Conservation (phyloP, 305 asterid species). For the Fraxinus platypoda region DNA sequence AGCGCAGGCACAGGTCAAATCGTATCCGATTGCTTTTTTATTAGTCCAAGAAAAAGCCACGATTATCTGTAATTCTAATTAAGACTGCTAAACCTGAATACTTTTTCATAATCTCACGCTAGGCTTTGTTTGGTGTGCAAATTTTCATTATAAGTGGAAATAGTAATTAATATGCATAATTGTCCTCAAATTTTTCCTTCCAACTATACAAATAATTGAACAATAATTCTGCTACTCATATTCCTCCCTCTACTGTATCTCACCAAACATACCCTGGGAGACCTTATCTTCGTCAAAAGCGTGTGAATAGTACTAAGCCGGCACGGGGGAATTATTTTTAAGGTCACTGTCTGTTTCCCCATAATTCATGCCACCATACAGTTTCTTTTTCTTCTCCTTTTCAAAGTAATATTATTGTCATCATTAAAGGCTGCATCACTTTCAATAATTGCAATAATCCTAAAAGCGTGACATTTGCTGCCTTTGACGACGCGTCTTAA, state of each 20-base stretch:
- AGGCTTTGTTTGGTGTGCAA: not conserved
- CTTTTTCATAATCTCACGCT: not conserved
- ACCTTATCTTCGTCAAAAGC: not conserved
- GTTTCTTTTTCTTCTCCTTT: not conserved
- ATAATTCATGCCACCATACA: slow-evolving; percentile 27
- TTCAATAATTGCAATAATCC: slow-evolving; percentile 34
- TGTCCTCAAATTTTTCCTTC: not conserved
- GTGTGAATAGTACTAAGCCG: not conserved
- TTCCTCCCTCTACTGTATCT: not conserved
- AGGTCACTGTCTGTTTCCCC: slow-evolving; percentile 14
- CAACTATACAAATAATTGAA: not conserved
- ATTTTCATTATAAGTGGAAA: not conserved
- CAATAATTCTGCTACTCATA: not conserved
- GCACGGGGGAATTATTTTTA: slow-evolving; percentile 1
- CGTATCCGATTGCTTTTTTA: slow-evolving; percentile 34
- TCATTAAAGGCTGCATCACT: slow-evolving; percentile 23
- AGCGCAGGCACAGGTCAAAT: slow-evolving; percentile 38
- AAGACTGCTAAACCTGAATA: not conserved
- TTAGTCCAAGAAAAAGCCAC: slow-evolving; percentile 28
- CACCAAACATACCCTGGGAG: not conserved
- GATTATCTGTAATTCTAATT: slow-evolving; percentile 7
- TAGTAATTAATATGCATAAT: too few species aligned
- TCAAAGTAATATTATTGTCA: not conserved
- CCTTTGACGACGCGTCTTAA: slow-evolving; percentile 10
- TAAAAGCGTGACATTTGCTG: slow-evolving; percentile 35